phyloP scores from a whole-genome alignment of 1,139 yeast genomes.

The Wickerhamomyces sp. region DNA sequence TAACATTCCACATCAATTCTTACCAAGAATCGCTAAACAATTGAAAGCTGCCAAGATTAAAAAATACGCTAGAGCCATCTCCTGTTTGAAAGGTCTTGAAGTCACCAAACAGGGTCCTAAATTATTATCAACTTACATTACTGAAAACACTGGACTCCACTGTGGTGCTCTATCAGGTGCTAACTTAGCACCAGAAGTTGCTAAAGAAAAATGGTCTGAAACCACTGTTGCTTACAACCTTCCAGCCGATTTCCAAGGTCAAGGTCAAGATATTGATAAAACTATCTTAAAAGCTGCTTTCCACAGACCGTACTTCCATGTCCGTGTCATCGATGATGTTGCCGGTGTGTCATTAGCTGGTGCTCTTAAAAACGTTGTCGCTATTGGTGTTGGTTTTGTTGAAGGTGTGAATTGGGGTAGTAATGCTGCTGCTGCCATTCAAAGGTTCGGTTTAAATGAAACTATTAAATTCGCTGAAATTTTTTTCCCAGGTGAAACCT shows the following conservation, averaged over 20 bases:
- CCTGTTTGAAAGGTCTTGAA: constrained; percentile 84
- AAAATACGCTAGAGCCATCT: constrained; percentile 68
- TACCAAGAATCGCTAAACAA: constrained; percentile 66
- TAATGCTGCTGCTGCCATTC: constrained; percentile 87
- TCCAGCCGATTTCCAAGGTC: constrained; percentile 66
- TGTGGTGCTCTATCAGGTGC: constrained; percentile 92
- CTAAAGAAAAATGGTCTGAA: constrained; percentile 83
- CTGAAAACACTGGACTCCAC: constrained; percentile 67
- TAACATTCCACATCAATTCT: constrained; percentile 87
- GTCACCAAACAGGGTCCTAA: constrained; percentile 74
- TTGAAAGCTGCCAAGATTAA: constrained; percentile 60
- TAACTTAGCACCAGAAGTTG: constrained; percentile 86
- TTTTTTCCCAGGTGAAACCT: constrained; percentile 43
- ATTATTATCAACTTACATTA: constrained; percentile 66
- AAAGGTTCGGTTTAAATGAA: constrained; percentile 84
- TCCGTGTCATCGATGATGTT: constrained; percentile 73
- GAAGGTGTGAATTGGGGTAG: constrained; percentile 95
- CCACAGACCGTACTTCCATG: constrained; percentile 91
- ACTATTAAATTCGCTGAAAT: constrained; percentile 71
- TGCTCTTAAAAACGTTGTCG: constrained; percentile 84
- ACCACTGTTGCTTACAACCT: constrained; percentile 78
- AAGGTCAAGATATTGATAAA: constrained; percentile 63
- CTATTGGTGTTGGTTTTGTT: constrained; percentile 85
- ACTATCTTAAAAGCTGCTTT: constrained; percentile 59
- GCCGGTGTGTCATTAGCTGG: constrained; percentile 89